Base-by-base conservation (phyloP, 805 yeast genomes). In the Wickerhamiella bombiphila region DNA sequence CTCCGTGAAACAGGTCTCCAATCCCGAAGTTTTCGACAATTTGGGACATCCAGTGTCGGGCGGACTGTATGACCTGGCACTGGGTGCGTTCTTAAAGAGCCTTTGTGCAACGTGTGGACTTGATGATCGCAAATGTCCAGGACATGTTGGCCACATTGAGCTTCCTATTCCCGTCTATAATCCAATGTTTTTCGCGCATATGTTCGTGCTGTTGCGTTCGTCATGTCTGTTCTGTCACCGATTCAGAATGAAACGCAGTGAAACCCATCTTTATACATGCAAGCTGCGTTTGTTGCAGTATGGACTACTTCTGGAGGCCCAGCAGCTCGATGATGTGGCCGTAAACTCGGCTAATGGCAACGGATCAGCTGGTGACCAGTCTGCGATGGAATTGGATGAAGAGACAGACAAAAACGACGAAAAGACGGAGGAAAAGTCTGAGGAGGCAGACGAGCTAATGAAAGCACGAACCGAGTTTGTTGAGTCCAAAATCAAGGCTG, bases 111-210 rank as follows among this genome's bases (percentile, higher is more conserved):
- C 97, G 1, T 91, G 99, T 70, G 95, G 97, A 15, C 66, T 88
- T 44, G 94, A 86, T 56, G 96, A 88, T 49, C 75, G 79, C 54
- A 76, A 73, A 50, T 91, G 99, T 64, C 96, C 96, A 3, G 99
- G 99, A 34, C 99, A 91, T 59, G 83, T 85, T 59, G 99, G 99
- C 43, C 98, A 91, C 59, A 85, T 91, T 46, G 96, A 88, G 57
- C 69, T 91, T 46, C 99, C 99, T 4, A 77, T 85, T 30, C 94
- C 97, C 3, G 93, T 82, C 32, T 91, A 83, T 66, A 88, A 83
- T 56, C 97, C 99, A 15, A 62, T 91, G 49, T 91, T 93, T 54
- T 91, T 93, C 72, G 73, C 75, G 54, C 96, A 88, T 60, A 65
- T 91, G 68, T 91, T 77, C 65, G 70, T 81, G 42, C 74, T 78